Conservation (phyloP, 169 alveolate species). For the Eimeria brunetti region DNA sequence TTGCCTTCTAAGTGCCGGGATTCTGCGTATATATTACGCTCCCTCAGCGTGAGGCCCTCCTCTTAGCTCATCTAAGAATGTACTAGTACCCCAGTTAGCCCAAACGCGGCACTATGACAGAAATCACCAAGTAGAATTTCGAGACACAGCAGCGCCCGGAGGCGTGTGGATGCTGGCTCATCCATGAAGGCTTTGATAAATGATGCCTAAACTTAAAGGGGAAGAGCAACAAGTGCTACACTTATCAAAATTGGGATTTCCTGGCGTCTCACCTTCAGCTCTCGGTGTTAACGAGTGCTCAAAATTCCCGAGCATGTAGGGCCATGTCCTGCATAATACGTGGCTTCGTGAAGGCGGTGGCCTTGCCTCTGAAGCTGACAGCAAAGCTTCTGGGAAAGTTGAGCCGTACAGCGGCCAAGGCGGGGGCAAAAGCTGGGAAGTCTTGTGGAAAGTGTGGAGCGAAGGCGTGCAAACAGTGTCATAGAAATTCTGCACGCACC, state of each 20-base stretch:
- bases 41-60: not conserved
- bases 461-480: slow-evolving; percentile 8
- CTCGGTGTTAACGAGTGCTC: not conserved
- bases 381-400: not conserved
- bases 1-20: not conserved
- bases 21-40: not conserved
- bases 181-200: not conserved
- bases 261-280: not conserved
- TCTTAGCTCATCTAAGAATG: not conserved
- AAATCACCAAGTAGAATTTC: not conserved
- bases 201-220: not conserved
- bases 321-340: slow-evolving; percentile 18
- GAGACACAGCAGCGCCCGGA: not conserved
- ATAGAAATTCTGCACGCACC: not conserved
- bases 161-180: not conserved
- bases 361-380: not conserved
- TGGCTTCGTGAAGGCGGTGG: slow-evolving; percentile 48
- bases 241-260: not conserved
- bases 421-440: not conserved
- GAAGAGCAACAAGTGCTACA: not conserved
- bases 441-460: slow-evolving; percentile 26
- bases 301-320: not conserved
- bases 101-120: not conserved
- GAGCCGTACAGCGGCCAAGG: not conserved
- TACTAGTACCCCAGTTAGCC: not conserved